A percentile compares a stretch with the other conserved stretches of the same genome.
Conservation (phyloP, 768 basidiomycete species). For the Naganishia vishniacii region DNA sequence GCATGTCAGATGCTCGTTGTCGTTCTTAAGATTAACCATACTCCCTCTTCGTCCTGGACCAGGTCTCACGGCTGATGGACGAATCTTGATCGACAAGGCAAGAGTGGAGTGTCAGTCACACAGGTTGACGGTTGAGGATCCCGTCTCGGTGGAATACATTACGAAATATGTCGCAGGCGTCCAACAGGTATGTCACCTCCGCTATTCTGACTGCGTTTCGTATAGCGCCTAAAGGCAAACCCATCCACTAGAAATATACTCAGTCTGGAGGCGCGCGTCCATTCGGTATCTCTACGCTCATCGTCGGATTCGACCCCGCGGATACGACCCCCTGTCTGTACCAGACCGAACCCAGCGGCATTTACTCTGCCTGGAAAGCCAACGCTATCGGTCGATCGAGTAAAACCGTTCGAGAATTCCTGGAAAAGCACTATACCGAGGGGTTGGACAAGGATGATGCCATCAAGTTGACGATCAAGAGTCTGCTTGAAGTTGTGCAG, state of each 20-base stretch:
- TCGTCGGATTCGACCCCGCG: conserved; percentile 93
- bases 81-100: conserved; percentile 95
- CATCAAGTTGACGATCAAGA: conserved; percentile 91
- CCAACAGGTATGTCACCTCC: conserved; percentile 66
- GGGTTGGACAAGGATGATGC: conserved; percentile 80
- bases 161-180: conserved; percentile 97
- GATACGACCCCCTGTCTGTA: conserved; percentile 82
- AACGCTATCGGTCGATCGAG: conserved; percentile 96
- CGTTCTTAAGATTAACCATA: too few relatives aligned
- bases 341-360: conserved; percentile 95
- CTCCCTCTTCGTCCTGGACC: conserved; percentile 11
- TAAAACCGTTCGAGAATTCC: conserved; percentile 95
- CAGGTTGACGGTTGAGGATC: conserved; percentile 93
- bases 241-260: conserved; percentile 69
- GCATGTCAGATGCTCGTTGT: too few relatives aligned
- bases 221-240: background rate
- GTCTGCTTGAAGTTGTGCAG: conserved; percentile 93
- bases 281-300: conserved; percentile 93
- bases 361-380: conserved; percentile 99
- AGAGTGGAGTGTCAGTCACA: conserved; percentile 96
- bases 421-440: conserved; percentile 96
- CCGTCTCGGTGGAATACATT: conserved; percentile 96
- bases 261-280: conserved; percentile 98
- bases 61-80: conserved; percentile 96
- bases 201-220: background rate